These are phyloP conservation scores for Colletotrichum musicola DNA, from an alignment of 2,329 filamentous ascomycete genomes.

Conservation along the genomic window DNA sequence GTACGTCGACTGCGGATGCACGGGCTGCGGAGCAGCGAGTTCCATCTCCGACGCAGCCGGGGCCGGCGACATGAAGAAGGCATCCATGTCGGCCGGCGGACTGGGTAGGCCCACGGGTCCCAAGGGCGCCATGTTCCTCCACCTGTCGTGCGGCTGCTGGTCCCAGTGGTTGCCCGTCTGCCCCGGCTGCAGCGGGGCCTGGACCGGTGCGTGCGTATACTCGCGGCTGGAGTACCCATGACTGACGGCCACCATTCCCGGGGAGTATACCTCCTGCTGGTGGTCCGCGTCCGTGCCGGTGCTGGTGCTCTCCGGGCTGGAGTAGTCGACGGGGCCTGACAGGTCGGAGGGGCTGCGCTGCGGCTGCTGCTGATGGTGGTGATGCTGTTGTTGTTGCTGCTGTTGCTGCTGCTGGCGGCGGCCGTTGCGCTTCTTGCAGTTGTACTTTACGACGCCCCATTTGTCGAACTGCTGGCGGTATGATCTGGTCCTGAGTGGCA, in stretches of 20 bases:
- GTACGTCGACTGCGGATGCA: neutral
- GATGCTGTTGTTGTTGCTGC: neutral
- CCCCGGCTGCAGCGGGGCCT: neutral
- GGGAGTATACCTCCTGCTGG: neutral
- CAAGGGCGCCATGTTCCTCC: neutral
- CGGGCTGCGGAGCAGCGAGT: neutral
- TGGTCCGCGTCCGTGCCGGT: constrained; percentile 8
- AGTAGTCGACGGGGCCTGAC: neutral
- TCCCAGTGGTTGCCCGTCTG: neutral
- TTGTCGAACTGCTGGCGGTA: constrained; percentile 62
- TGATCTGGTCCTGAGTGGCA: constrained; percentile 53
- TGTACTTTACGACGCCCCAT: constrained; percentile 63
- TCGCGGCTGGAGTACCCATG: neutral
- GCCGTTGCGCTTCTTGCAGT: constrained; percentile 53
- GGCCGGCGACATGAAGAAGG: neutral
- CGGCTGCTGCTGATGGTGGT: constrained; percentile 42
- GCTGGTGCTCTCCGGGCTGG: constrained; percentile 14
- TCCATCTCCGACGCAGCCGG: neutral
- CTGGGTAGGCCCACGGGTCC: neutral
- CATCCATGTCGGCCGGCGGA: constrained; percentile 12
- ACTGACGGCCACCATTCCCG: neutral
- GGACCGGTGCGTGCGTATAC: neutral
- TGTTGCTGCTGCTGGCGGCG: constrained; percentile 36
- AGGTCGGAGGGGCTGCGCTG: constrained; percentile 1
- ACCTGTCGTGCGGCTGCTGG: neutral